Evolutionary conservation across 2,329 filamentous ascomycete genomes (phyloP).

Genomic region (Fusarium sp.): DNA sequence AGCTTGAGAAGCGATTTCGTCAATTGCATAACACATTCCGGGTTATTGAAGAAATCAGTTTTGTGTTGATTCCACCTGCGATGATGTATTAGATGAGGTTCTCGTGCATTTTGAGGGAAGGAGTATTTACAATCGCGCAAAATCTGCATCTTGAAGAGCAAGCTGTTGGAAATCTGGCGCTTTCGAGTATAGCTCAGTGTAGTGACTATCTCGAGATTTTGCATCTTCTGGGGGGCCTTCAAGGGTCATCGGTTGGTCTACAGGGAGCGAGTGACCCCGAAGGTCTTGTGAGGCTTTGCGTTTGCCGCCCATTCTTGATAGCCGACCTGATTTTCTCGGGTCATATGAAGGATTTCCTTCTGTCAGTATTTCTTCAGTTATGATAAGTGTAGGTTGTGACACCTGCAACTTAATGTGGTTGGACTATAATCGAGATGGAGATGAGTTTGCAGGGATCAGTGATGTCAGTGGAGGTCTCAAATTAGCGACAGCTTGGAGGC

Average conservation of each 20-base stretch:
- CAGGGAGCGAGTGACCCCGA: background rate
- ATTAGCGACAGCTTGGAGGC: constrained; percentile 8
- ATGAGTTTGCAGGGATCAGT: background rate
- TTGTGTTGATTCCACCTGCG: constrained; percentile 41
- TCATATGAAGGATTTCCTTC: background rate
- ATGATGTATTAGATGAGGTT: background rate
- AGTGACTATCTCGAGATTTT: constrained; percentile 47
- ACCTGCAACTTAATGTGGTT: background rate
- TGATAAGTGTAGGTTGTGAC: background rate
- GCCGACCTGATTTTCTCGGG: background rate
- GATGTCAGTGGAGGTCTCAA: constrained; percentile 2
- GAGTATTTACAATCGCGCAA: constrained; percentile 55
- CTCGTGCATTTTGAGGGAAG: background rate
- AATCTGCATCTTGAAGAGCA: constrained; percentile 54
- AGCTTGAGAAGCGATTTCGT: constrained; percentile 81
- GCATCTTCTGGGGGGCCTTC: constrained; percentile 10
- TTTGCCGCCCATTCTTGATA: constrained; percentile 34
- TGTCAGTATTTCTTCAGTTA: background rate
- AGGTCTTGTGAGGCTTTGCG: constrained; percentile 37
- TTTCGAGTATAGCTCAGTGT: constrained; percentile 54
- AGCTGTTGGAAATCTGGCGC: constrained; percentile 59
- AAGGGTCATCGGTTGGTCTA: background rate
- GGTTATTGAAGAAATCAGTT: constrained; percentile 76
- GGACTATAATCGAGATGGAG: background rate
- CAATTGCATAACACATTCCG: constrained; percentile 80